Evolutionary conservation across 129 eudicot genomes (phyloP), one percentile per base, ranked within the genome.

Genomic region (Lonicera japonica): DNA sequence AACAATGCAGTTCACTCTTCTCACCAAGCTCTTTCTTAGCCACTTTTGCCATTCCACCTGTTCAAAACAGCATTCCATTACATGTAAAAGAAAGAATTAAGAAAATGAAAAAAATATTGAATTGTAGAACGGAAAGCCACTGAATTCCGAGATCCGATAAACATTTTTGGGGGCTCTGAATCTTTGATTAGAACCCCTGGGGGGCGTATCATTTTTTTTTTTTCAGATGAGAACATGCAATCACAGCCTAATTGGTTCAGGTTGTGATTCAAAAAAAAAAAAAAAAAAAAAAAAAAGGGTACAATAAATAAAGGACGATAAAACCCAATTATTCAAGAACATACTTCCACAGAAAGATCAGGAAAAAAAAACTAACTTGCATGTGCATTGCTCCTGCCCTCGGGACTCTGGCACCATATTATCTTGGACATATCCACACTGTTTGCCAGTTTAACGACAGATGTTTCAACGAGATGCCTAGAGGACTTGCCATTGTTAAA

Each of bases 321-420:
- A 29, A 1, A 1, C 36, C 36, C 36, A 6, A 29, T 29, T 29
- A 29, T 29, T 6, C 36, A 19, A 54, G 21, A 54, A 54, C 25
- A n/a, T 21, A 55, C 9, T 55, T 8, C 24, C 2, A 58, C 8
- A 24, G 22, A 68, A 20, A 38, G 5, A 36, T 21, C 43, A 66
- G 5, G 41, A 23, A 25, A 50, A 60, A 9, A 59, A 62, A 54
- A 78, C 81, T 41, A 63, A 82, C 88, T 50, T 67, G 70, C 36
- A 46, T 21, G 34, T 13, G 52, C 15, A 6, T 1, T 41, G 19
- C 21, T 21, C 63, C 70, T 56, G 21, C 55, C 14, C 13, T 23
- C 38, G 55, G 72, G 22, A 43, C n/a, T 56, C 25, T 24, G 54
- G 25, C 9, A 23, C 47, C 46, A 29, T 1, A 22, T 54, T 36